Evolutionary conservation across 2,329 filamentous ascomycete species (phyloP).

Genomic region (Huntiella moniliformis): DNA sequence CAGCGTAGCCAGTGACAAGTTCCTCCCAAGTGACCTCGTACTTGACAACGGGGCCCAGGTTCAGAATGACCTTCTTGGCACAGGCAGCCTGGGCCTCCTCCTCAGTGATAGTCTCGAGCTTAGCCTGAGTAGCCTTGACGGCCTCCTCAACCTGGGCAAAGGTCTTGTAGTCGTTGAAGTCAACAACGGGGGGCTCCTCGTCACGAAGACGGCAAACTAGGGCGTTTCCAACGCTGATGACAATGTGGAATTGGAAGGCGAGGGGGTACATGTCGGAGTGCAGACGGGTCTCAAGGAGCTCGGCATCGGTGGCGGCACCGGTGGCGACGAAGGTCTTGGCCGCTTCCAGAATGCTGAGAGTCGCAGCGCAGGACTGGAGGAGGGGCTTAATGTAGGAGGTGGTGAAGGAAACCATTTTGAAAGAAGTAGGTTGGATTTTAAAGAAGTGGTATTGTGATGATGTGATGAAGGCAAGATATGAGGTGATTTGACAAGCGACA

Average conservation of each 20-base stretch:
- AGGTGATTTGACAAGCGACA: no score
- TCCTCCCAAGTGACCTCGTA: slow-evolving; percentile 11
- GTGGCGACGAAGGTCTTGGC: not conserved
- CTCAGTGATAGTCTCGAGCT: slow-evolving; percentile 1
- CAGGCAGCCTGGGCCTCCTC: slow-evolving; percentile 17
- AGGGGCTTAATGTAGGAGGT: slow-evolving; percentile 2
- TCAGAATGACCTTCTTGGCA: slow-evolving; percentile 16
- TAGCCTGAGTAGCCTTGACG: not conserved
- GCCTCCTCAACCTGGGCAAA: not conserved
- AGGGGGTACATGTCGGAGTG: slow-evolving; percentile 21
- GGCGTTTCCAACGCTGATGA: not conserved
- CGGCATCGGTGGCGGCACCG: not conserved
- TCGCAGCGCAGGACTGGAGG: not conserved
- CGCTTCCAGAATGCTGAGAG: slow-evolving; percentile 6
- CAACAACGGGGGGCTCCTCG: not conserved
- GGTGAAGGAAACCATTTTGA: slow-evolving; percentile 10
- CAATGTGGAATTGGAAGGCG: slow-evolving; percentile 16
- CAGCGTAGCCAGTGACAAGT: slow-evolving; percentile 20
- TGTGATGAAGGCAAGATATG: no score
- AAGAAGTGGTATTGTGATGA: not conserved
- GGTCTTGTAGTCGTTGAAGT: not conserved
- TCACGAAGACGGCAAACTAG: slow-evolving; percentile 4
- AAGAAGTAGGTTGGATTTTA: not conserved
- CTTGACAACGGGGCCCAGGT: slow-evolving; percentile 15
- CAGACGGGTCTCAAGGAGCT: slow-evolving; percentile 14